Evolutionary conservation across 805 yeast genomes (phyloP).

Genomic region (Ogataea nakhonphanomensis): DNA sequence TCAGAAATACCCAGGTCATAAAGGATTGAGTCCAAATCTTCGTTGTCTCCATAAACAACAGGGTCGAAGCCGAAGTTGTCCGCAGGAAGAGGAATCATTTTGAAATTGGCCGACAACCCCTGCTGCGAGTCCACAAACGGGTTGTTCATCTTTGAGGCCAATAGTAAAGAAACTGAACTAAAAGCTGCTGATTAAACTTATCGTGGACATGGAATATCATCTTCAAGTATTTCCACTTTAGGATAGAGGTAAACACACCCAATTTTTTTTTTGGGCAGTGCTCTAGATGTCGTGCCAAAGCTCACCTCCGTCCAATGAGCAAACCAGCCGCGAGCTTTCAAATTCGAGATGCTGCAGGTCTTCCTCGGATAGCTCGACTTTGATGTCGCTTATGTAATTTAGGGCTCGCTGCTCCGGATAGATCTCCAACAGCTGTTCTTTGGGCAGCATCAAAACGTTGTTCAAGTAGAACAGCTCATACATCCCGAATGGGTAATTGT

Average conservation of each 20-base stretch:
- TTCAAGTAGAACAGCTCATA: conserved; percentile 26
- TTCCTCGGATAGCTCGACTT: conserved; percentile 4
- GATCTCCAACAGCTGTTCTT: conserved; percentile 16
- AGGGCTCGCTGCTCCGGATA: conserved; percentile 17
- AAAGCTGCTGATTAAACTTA: conserved; percentile 8
- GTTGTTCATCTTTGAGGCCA: conserved; percentile 22
- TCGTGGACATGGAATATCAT: conserved; percentile 5
- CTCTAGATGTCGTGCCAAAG: conserved; percentile 10
- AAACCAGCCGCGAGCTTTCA: conserved; percentile 11
- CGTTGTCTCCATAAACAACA: conserved; percentile 9
- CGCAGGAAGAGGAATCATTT: conserved; percentile 46
- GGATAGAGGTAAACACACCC: conserved; percentile 21
- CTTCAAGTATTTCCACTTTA: conserved; percentile 17
- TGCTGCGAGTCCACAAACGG: conserved; percentile 32
- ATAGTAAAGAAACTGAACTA: conserved; percentile 1
- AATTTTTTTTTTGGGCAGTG: conserved; percentile 3
- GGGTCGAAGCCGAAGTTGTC: conserved; percentile 47
- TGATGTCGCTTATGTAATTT: conserved; percentile 18
- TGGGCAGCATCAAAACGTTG: conserved; percentile 24
- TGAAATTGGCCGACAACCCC: conserved; percentile 33
- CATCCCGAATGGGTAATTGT: conserved; percentile 23
- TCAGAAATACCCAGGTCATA: conserved; percentile 32
- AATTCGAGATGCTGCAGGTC: conserved; percentile 17
- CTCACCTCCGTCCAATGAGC: conserved; percentile 17
- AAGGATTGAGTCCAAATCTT: conserved; percentile 30